phyloP scores from a whole-genome alignment of 2,329 filamentous ascomycete species.

The Aureobasidium sp. region DNA sequence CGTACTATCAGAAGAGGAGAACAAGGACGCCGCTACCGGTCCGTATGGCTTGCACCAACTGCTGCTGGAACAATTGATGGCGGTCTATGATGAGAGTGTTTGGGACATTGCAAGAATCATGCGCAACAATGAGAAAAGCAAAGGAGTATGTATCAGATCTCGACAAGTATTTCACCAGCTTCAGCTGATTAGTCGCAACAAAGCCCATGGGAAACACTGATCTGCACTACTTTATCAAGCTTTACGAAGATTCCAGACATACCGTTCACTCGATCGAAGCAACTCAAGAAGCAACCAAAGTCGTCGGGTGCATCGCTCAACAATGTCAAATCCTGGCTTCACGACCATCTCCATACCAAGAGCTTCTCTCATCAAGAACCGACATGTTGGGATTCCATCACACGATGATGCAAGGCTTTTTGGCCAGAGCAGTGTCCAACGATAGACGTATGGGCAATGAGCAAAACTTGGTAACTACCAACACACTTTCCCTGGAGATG shows the following conservation, averaged over 20 bases:
- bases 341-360: background rate
- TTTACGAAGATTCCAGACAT: conserved; percentile 8
- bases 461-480: conserved; percentile 8
- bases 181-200: background rate
- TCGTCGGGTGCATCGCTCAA: background rate
- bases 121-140: conserved; percentile 1
- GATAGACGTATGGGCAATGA: conserved; percentile 12
- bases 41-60: background rate
- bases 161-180: background rate
- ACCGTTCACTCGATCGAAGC: conserved; percentile 6
- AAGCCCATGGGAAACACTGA: background rate
- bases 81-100: background rate
- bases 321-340: background rate
- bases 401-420: conserved; percentile 6
- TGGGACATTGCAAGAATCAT: conserved; percentile 8
- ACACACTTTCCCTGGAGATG: background rate
- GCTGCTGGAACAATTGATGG: conserved; percentile 9
- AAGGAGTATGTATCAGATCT: background rate
- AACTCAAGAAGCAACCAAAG: conserved; percentile 11
- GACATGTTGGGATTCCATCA: conserved; percentile 8
- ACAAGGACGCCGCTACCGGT: background rate
- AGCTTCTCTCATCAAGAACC: background rate
- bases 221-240: background rate
- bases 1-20: background rate
- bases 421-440: conserved; percentile 2